Evolutionary conservation across 495 filamentous ascomycete species (phyloP), one percentile per base, ranked within the genome.

Genomic region (Podospora pseudocomata): DNA sequence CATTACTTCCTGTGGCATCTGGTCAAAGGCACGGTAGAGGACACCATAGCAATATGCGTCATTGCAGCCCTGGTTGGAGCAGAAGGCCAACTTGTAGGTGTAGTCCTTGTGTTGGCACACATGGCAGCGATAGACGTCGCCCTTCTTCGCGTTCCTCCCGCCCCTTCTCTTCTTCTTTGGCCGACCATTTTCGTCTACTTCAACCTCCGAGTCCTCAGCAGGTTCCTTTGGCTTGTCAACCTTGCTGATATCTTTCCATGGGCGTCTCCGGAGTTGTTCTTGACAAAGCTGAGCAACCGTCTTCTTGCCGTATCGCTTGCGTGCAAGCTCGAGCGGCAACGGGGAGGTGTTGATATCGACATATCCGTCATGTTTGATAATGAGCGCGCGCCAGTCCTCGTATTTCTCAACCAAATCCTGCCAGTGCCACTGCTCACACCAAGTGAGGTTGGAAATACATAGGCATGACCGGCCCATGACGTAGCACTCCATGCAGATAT

Each of bases 401-500:
- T 98, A 90, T 61, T 89, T 88, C n/a, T 86, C 79, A 0, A 84
- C 79, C n/a, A 98, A 82, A 5, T 91, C 85, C 39, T 86, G 83
- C 94, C 93, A 97, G 20, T 83, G 79, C 80, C 93, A 96, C 76
- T 99, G 95, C 73, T 99, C 93, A 28, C 92, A 91, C 94, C 94
- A 99, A 64, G 86, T 89, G 30, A 95, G 85, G 11, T 86, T 88
- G 5, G 93, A 95, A 44, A 95, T 84, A 71, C 95, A 99, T 7
- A 82, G 83, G 75, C 95, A 99, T 69, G 92, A 96, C 61, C 95
- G 88, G 44, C 95, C 95, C 87, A 97, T 94, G 18, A 87, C 89
- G 71, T 94, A 98, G 75, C 95, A 99, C 57, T 99, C 94, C 88
- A 99, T 92, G 75, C 95, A 99, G 15, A 99, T 86, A 73, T 99